Evolutionary conservation across 768 basidiomycete genomes (phyloP).

Genomic region (Chalciporus pseudorubinellus): DNA sequence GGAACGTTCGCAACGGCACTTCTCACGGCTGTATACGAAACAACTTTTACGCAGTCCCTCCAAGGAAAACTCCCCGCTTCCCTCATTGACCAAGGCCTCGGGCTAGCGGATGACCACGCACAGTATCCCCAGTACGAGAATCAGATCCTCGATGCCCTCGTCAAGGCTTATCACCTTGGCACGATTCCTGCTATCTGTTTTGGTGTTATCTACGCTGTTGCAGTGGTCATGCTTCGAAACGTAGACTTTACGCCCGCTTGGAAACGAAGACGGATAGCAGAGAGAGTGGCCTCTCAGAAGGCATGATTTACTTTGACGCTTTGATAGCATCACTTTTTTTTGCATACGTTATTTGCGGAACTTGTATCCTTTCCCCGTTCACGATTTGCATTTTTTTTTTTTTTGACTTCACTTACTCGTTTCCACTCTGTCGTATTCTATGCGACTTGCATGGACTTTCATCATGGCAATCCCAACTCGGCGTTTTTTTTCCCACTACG

Average conservation of each 20-base stretch:
- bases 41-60: conserved; percentile 31
- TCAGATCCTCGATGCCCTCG: conserved; percentile 31
- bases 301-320: conserved; percentile 15
- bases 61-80: conserved; percentile 27
- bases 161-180: conserved; percentile 34
- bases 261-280: conserved; percentile 32
- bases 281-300: conserved; percentile 19
- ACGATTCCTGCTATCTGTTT: conserved; percentile 35
- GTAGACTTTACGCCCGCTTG: conserved; percentile 34
- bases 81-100: conserved; percentile 31
- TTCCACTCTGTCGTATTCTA: not conserved
- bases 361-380: conserved; percentile 4
- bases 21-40: conserved; percentile 34
- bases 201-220: conserved; percentile 30
- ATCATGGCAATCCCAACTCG: not conserved
- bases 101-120: conserved; percentile 29
- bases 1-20: conserved; percentile 37
- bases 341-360: conserved; percentile 22
- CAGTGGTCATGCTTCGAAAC: conserved; percentile 30
- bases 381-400: conserved; percentile 2
- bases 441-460: conserved; percentile 14
- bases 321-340: conserved; percentile 17
- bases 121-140: conserved; percentile 34
- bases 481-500: not conserved
- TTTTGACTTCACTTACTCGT: not conserved